These are phyloP conservation scores for Amanita rimosa DNA, from an alignment of 768 basidiomycete species.

Conservation along the genomic window DNA sequence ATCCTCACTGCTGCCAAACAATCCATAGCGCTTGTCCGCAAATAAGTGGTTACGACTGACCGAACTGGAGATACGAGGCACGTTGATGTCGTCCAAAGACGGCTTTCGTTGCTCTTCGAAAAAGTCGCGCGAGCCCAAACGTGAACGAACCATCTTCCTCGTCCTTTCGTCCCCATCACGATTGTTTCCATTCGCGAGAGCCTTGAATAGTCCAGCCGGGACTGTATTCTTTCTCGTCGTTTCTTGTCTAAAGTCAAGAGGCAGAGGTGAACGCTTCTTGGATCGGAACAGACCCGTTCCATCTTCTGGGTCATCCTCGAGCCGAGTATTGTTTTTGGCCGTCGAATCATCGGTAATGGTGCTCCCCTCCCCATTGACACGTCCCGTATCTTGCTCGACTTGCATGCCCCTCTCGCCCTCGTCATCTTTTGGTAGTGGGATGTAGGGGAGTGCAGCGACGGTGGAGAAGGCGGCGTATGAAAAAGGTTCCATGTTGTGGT, in stretches of 20 bases:
- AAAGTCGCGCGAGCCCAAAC: slow-evolving; percentile 63
- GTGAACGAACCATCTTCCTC: slow-evolving; percentile 61
- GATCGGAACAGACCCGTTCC: slow-evolving; percentile 13
- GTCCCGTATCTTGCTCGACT: slow-evolving; percentile 8
- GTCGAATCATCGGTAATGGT: slow-evolving; percentile 6
- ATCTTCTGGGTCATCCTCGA: slow-evolving; percentile 12
- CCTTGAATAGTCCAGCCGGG: slow-evolving; percentile 81
- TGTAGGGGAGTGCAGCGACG: slow-evolving; percentile 21
- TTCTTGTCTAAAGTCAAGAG: slow-evolving; percentile 55
- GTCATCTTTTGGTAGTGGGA: slow-evolving; percentile 15
- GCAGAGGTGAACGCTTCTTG: slow-evolving; percentile 63
- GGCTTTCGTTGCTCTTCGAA: slow-evolving; percentile 46
- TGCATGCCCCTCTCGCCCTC: slow-evolving; percentile 11
- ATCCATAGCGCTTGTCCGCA: slow-evolving; percentile 29
- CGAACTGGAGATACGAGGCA: slow-evolving; percentile 58
- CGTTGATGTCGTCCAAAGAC: slow-evolving; percentile 67
- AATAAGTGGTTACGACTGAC: slow-evolving; percentile 42
- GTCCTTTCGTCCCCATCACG: slow-evolving; percentile 48
- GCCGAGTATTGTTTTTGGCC: slow-evolving; percentile 8
- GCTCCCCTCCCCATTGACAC: neutral
- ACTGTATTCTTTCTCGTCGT: slow-evolving; percentile 53
- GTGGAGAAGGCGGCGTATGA: slow-evolving; percentile 57
- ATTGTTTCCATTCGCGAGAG: slow-evolving; percentile 34
- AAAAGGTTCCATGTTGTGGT: slow-evolving; percentile 37
- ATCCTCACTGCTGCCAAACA: slow-evolving; percentile 4